Evolutionary conservation across 768 basidiomycete species (phyloP).

Genomic region (Favolaschia claudopus): DNA sequence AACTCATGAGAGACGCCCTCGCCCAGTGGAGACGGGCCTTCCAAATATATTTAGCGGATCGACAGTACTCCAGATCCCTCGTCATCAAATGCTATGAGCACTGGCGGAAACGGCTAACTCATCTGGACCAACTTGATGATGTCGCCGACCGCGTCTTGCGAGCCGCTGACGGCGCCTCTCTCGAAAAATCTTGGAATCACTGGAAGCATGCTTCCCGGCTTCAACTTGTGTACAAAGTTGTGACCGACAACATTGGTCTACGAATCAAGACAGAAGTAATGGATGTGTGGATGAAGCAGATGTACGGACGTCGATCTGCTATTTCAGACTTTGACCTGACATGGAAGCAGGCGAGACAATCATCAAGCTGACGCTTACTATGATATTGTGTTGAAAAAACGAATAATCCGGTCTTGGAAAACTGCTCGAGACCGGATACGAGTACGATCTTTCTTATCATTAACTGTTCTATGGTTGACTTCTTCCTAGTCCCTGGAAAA

Average conservation of each 20-base stretch:
- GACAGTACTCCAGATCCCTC: slow-evolving; percentile 56
- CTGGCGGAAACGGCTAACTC: slow-evolving; percentile 60
- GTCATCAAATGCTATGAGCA: slow-evolving; percentile 50
- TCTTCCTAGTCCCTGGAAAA: slow-evolving; percentile 56
- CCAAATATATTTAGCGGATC: slow-evolving; percentile 57
- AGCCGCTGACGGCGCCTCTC: slow-evolving; percentile 42
- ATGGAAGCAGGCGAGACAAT: slow-evolving; percentile 48
- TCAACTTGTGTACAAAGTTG: slow-evolving; percentile 50
- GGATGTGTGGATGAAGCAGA: slow-evolving; percentile 62
- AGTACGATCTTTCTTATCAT: slow-evolving; percentile 44
- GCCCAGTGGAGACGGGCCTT: slow-evolving; percentile 70
- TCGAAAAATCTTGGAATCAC: slow-evolving; percentile 57
- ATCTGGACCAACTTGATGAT: slow-evolving; percentile 52
- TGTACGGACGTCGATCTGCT: slow-evolving; percentile 49
- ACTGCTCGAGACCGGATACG: slow-evolving; percentile 54
- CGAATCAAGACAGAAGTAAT: slow-evolving; percentile 59
- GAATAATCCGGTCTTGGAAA: slow-evolving; percentile 63
- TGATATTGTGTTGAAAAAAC: slow-evolving; percentile 51
- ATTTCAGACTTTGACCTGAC: slow-evolving; percentile 6
- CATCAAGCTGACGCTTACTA: slow-evolving; percentile 53
- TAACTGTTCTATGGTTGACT: not conserved
- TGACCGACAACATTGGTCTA: slow-evolving; percentile 52
- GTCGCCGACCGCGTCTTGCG: slow-evolving; percentile 58
- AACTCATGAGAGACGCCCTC: slow-evolving; percentile 67
- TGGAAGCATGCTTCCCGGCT: slow-evolving; percentile 63